Base-by-base conservation (phyloP, 495 filamentous ascomycete species). In the Penicillium psychrofluorescens region DNA sequence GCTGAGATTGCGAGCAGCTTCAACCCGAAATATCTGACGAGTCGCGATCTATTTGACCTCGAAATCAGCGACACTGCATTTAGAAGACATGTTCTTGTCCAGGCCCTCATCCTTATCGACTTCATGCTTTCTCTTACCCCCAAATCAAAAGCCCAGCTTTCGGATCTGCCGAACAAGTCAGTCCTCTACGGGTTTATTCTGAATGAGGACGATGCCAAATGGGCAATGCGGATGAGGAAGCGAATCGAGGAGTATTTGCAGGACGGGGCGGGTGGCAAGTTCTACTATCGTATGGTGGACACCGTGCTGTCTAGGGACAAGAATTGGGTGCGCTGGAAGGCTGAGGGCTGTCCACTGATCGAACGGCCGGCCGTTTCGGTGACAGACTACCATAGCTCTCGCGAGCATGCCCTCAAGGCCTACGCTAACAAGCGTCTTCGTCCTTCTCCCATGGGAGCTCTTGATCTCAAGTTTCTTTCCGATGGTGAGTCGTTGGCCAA, bases 271-370 rank as follows among this genome's bases (percentile, higher is more conserved):
- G 64, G 63, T 10, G 94, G 94, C 11, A 85, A 84, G 43, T 92
- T 94, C 62, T 99, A 96, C 64, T 87, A 86, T 59, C 86, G 92
- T 27, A 90, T 95, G 79, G 87, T 99, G 31, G 91, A 96, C 55
- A 95, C 90, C 5, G 89, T 97, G 12, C 75, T 99, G 14, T 86
- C 88, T 6, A 76, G 92, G 45, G 92, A 99, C 64, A 95, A 95
- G 63, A 95, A 95, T 53, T 99, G 92, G 92, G 89, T 90, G 35
- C 84, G 86, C 38, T 99, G 92, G 92, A 99, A 99, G 64, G 80
- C 88, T 8, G 92, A 97, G 63, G 83, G 79, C 40, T 97, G 92
- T 62, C 89, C 87, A 28, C 74, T 81, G 14, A 95, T 99, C 56
- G 82, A 90, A 48, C 75, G 78, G 34, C 76, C 84, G 11, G 70